These are phyloP conservation scores for Emericellopsis atlantica DNA, from an alignment of 2,329 filamentous ascomycete genomes.

Conservation along the genomic window DNA sequence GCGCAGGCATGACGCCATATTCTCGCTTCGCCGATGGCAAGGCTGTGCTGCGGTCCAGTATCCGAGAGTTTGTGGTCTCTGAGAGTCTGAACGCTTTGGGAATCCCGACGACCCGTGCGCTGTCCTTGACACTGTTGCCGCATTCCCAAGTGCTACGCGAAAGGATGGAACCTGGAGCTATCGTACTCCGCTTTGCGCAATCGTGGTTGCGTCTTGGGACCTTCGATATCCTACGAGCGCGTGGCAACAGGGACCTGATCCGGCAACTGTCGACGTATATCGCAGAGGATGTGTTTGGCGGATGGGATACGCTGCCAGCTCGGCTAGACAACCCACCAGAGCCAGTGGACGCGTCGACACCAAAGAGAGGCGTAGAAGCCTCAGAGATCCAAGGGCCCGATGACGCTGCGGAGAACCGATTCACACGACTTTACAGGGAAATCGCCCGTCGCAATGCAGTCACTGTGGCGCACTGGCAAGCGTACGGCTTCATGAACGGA, in stretches of 20 bases:
- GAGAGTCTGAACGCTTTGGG: constrained; percentile 76
- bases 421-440: constrained; percentile 75
- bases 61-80: constrained; percentile 86
- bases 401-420: constrained; percentile 69
- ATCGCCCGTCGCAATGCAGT: constrained; percentile 74
- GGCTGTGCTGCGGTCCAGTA: constrained; percentile 82
- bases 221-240: constrained; percentile 78
- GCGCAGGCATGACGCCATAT: constrained; percentile 86
- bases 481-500: constrained; percentile 98
- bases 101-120: constrained; percentile 76
- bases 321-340: constrained; percentile 38
- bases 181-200: constrained; percentile 84
- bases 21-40: constrained; percentile 94
- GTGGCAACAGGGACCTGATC: constrained; percentile 66
- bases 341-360: constrained; percentile 25
- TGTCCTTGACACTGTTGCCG: constrained; percentile 69
- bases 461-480: constrained; percentile 90
- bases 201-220: constrained; percentile 90
- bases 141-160: constrained; percentile 65
- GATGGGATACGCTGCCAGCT: constrained; percentile 74
- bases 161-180: constrained; percentile 75
- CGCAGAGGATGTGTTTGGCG: constrained; percentile 75
- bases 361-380: constrained; percentile 38
- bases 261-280: constrained; percentile 69
- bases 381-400: constrained; percentile 53